Base-by-base conservation (phyloP, 352 stramenopile genomes). In the Phytophthora fragariae region DNA sequence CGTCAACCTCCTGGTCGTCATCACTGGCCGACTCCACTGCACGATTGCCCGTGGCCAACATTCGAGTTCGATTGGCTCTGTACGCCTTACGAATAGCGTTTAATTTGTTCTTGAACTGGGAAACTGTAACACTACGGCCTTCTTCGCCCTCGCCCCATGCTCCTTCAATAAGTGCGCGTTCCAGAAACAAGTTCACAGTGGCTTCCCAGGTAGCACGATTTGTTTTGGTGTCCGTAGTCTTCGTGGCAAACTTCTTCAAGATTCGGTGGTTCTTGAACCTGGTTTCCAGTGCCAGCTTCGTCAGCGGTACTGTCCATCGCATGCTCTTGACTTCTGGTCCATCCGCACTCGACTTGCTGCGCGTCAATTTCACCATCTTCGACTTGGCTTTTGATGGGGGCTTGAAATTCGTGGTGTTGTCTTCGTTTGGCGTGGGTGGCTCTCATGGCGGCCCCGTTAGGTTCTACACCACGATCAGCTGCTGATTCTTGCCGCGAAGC, bases 91-190 rank as follows among this genome's bases (percentile, higher is more conserved):
- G 46, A 39, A 61, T 21, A 29, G 21, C n/a, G 24, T 65, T 50
- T 27, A 57, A 19, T 19, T 61, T 71, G 37, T 61, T 71, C 33
- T 71, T 71, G 15, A 71, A 65, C 24, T 65, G 56, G 7, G 31
- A 17, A 2, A 71, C 64, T 1, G 31, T 9, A 9, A 35, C 31
- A 35, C 49, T 9, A 50, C 64, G 47, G 6, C 19, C 8, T 39
- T 55, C 33, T 3, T 58, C 24, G 6, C 55, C 64, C 1, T 61
- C 47, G 5, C 56, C 47, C 56, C 56, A 65, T 2, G 63, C 55
- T 8, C 19, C 6, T 59, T 70, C 31, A 49, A 53, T 56, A 3
- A 63, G 21, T 2, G 54, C 53, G 27, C 44, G 39, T 19, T 54
- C 27, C 17, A 52, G 17, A 8, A 70, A 63, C 1, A 50, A 31